phyloP scores from a whole-genome alignment of 2,329 filamentous ascomycete species.

The Falciphora oryzae region DNA sequence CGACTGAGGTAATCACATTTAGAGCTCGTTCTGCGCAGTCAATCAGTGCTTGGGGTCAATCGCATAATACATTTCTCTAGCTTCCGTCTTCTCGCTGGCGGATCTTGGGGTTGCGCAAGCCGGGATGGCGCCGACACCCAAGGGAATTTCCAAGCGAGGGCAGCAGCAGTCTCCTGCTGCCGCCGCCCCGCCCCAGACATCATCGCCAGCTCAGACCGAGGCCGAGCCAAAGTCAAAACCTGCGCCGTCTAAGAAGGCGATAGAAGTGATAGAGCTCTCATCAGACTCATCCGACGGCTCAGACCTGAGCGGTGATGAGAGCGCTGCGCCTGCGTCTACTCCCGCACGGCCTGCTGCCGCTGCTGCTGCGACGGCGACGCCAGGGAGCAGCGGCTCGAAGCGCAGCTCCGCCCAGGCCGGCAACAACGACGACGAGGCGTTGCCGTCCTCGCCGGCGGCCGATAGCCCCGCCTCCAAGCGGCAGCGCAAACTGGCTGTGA shows the following conservation, averaged over 20 bases:
- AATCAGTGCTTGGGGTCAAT: background rate
- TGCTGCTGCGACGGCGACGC: background rate
- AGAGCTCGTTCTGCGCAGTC: too few species aligned
- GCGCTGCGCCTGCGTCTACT: background rate
- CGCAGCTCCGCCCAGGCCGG: background rate
- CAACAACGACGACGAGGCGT: background rate
- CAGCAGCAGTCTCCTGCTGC: background rate
- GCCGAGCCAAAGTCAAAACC: background rate
- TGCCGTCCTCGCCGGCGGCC: background rate
- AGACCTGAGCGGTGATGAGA: constrained; percentile 1
- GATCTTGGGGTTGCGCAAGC: background rate
- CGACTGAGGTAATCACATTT: background rate
- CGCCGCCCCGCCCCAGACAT: too few species aligned
- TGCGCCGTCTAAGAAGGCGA: background rate
- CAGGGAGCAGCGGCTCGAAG: background rate
- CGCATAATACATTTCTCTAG: background rate
- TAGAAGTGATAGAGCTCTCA: constrained; percentile 6
- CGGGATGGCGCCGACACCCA: background rate
- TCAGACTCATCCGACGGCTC: constrained; percentile 7
- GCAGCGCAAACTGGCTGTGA: constrained; percentile 16
- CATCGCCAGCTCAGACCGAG: too few species aligned
- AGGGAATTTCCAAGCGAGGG: background rate
- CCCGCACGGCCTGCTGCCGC: background rate
- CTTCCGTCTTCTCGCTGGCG: background rate
- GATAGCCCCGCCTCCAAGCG: constrained; percentile 11